A percentile compares a stretch with the other conserved stretches of the same genome.
These are phyloP conservation scores for Penicillium sp. DNA, from an alignment of 2,329 filamentous ascomycete genomes.

Conservation along the genomic window DNA sequence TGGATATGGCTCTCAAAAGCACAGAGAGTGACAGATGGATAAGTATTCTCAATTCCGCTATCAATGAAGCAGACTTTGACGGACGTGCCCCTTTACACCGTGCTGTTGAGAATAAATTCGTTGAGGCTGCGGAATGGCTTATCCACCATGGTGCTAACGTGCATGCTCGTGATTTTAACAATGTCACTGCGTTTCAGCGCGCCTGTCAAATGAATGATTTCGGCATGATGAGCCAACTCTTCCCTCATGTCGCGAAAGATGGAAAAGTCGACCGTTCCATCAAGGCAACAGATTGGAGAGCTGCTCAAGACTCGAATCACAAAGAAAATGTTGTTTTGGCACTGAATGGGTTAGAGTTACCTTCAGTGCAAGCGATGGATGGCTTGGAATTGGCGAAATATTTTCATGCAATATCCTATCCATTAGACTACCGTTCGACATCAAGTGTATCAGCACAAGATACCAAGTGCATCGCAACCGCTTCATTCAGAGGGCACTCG, in stretches of 20 bases:
- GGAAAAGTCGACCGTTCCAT: not conserved
- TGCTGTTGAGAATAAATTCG: not conserved
- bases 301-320: not conserved
- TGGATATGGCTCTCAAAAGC: not conserved
- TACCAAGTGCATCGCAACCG: not conserved
- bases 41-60: not conserved
- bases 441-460: not conserved
- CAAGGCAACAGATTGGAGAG: not conserved
- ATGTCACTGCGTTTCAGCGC: not conserved
- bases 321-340: not conserved
- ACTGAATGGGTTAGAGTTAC: not conserved
- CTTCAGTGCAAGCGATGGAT: not conserved
- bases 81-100: not conserved
- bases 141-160: not conserved
- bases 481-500: no score
- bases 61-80: not conserved
- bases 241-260: not conserved
- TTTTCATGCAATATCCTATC: not conserved
- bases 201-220: not conserved
- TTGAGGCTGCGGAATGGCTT: not conserved
- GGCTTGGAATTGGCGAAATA: not conserved
- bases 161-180: not conserved
- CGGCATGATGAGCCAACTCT: not conserved
- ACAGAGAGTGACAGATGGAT: not conserved
- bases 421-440: not conserved